Base-by-base conservation (phyloP, 345 rosid genomes). In the Lumnitzera littorea region DNA sequence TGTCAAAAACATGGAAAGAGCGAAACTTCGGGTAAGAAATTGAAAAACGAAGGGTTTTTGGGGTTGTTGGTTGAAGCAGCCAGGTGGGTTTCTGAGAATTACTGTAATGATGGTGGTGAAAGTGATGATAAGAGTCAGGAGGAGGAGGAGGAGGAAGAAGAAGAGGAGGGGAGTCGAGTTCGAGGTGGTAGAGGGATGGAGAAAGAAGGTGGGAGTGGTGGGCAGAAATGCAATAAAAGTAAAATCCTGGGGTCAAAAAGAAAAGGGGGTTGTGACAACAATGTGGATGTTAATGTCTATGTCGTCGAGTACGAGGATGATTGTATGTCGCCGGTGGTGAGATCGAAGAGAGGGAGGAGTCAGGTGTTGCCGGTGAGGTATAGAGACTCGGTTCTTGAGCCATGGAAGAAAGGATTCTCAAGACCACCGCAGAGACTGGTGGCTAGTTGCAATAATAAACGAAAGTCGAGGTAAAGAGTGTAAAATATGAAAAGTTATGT, bases 321-420 rank as follows among this genome's bases (percentile, higher is more conserved):
- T 48, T 36, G 43, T 36, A 36, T 1, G 52, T 60, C 68, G 49
- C 65, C 77, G 51, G 76, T 58, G 64, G 73, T 58, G 71, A 77
- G 74, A 53, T 61, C 79, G 62, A 72, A 67, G 70, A 65, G 84
- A 57, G 79, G 79, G 50, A 71, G 81, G 67, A 69, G 61, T 43
- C 84, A 67, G 25, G 74, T 76, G 1, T 43, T 80, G 60, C 84
- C 84, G 23, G 66, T 54, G 14, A 72, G 82, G 59, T 77, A 72
- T 62, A 65, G 84, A 56, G 84, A 80, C 64, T 76, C 80, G 43
- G 68, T 80, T 50, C 27, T 76, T 36, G 78, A 72, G 66, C 78
- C 80, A 48, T 56, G 69, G 43, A 36, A 36, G 61, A 67, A 7
- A 60, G 43, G 2, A 48, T 57, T 9, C 67, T 61, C 48, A 62